Conservation (phyloP, 169 alveolate species). For the Eimeria zaria region DNA sequence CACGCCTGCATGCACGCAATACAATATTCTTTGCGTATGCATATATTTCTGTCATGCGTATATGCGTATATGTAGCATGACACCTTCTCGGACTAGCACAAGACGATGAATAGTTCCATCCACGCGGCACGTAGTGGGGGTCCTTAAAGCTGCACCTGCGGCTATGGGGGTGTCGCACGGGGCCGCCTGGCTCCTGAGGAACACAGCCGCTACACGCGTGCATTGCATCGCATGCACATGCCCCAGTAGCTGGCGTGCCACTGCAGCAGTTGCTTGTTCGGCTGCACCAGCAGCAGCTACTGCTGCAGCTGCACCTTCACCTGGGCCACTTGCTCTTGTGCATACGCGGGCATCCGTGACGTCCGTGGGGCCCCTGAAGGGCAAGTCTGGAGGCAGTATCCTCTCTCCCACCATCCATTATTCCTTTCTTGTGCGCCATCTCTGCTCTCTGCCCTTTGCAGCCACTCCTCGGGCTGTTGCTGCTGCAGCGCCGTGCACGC, state of each 20-base stretch:
- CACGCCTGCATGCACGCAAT: neutral
- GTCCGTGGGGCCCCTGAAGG: neutral
- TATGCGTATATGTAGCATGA: neutral
- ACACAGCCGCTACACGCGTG: constrained; percentile 9
- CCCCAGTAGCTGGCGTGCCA: constrained; percentile 1
- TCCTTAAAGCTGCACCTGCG: neutral
- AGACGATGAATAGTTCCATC: neutral
- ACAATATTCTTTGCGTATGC: neutral
- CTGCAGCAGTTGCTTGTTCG: neutral
- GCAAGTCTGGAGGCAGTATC: neutral
- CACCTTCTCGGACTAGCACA: neutral
- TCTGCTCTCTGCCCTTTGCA: neutral
- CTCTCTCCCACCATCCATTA: neutral
- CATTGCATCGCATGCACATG: neutral
- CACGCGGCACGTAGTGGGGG: neutral
- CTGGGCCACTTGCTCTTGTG: neutral
- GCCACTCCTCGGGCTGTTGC: constrained; percentile 6
- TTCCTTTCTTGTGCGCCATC: neutral
- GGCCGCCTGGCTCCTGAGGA: constrained; percentile 24
- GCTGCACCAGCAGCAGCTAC: constrained; percentile 7
- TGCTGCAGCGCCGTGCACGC: neutral
- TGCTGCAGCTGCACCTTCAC: constrained; percentile 10
- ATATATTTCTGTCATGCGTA: neutral
- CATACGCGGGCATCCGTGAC: neutral
- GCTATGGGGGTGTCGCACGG: constrained; percentile 15